phyloP scores from a whole-genome alignment of 192 early-diverging fungal species.

The Rhizoclosmatium globosum region DNA sequence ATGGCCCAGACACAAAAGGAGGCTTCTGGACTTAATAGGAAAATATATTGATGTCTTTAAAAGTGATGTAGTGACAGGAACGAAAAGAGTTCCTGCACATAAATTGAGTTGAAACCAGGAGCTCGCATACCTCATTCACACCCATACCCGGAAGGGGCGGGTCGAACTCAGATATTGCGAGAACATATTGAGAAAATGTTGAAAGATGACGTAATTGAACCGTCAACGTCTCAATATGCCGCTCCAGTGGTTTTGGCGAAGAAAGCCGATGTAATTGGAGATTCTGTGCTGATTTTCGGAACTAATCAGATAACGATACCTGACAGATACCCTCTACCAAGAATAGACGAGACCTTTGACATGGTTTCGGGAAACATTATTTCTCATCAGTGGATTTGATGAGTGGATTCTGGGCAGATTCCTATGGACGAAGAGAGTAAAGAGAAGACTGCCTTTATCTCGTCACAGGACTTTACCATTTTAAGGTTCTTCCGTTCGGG shows the following conservation, averaged over 20 bases:
- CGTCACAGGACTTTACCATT: slow-evolving; percentile 47
- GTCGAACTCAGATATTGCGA: background rate
- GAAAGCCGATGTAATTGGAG: slow-evolving; percentile 58
- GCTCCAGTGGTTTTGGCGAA: slow-evolving; percentile 49
- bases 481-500: slow-evolving; percentile 49
- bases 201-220: slow-evolving; percentile 43
- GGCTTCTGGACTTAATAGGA: background rate
- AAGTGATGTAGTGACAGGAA: background rate
- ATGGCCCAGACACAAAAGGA: background rate
- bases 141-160: slow-evolving; percentile 31
- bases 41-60: background rate
- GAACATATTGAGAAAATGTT: slow-evolving; percentile 38
- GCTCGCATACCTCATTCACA: slow-evolving; percentile 1
- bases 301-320: slow-evolving; percentile 50
- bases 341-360: slow-evolving; percentile 54
- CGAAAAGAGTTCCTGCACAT: background rate
- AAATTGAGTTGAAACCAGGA: background rate
- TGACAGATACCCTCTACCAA: slow-evolving; percentile 59
- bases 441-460: slow-evolving; percentile 36
- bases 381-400: slow-evolving; percentile 54
- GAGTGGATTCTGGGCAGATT: slow-evolving; percentile 48
- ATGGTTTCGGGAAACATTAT: background rate
- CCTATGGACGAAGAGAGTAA: slow-evolving; percentile 21
- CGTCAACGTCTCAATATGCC: slow-evolving; percentile 49
- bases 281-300: slow-evolving; percentile 58